Evolutionary conservation across 306 rosid species (phyloP), one percentile per base, ranked within the genome.

Genomic region (Geum urbanum): DNA sequence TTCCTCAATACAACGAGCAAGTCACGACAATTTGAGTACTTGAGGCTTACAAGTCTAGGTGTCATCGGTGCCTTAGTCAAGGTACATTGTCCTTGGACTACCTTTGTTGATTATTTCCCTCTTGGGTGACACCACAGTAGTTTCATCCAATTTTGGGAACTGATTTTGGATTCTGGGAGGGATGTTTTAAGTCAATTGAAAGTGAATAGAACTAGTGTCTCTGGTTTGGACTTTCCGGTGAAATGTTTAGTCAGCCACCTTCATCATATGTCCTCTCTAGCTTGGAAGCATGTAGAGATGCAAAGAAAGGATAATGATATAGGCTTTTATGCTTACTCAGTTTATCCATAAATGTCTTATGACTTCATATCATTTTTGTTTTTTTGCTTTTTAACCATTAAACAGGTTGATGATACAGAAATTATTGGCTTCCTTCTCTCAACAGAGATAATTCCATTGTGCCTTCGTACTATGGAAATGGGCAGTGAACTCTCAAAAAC

Each of bases 391-490:
- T 47, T 50, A 7, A 1, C 41, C 64, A 6, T 19, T 62, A 41
- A 10, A 56, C 86, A 90, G 96, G 96, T 88, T 72, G 96, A 85
- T 78, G 89, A 90, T 70, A 81, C 88, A 57, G 92, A 88, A 67
- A 91, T 86, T 66, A 85, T 89, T 72, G 77, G 86, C 66, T 92
- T 92, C 80, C 96, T 92, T 78, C 91, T 90, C 53, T 85, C 92
- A 11, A 88, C 92, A 4, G 92, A 92, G 73, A 85, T 90, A 70
- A 85, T 88, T 75, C 96, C 98, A 2, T 37, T 92, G 65, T 90
- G 98, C 87, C 81, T 92, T 63, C 96, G 90, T 58, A 90, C 87
- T n/a, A 88, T 92, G 92, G 96, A 92, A 83, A 80, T 90, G 82
- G 96, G 98, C 18, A 82, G 88, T 67, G 96, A 88, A 79, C 68